phyloP scores from a whole-genome alignment of 257 asterid species.

The Cruciata laevipes region DNA sequence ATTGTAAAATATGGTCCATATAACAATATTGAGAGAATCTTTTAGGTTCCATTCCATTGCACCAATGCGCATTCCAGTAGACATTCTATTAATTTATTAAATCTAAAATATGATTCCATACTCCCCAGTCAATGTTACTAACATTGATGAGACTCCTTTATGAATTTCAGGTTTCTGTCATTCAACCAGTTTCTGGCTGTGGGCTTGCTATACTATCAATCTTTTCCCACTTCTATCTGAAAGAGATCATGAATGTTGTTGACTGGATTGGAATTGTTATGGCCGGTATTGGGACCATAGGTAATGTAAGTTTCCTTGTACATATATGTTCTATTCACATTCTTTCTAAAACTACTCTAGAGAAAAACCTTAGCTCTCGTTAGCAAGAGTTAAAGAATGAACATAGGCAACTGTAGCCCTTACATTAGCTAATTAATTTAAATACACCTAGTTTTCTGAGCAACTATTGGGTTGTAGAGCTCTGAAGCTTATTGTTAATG shows the following conservation, averaged over 20 bases:
- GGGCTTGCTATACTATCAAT: conserved; percentile 96
- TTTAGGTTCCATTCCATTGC: not conserved
- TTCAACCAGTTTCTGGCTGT: conserved; percentile 99
- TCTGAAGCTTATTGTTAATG: not conserved
- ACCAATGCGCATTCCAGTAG: not conserved
- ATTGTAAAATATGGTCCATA: not conserved
- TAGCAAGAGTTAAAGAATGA: not conserved
- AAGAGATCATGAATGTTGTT: conserved; percentile 88
- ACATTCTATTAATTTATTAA: too few relatives aligned
- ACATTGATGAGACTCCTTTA: conserved; percentile 10
- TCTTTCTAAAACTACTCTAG: not conserved
- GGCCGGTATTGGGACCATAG: conserved; percentile 98
- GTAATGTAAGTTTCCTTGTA: conserved; percentile 44
- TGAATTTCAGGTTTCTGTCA: conserved; percentile 66
- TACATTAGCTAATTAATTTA: not conserved
- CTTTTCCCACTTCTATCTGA: conserved; percentile 91
- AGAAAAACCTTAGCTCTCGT: not conserved
- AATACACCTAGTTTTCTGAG: not conserved
- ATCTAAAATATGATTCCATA: not conserved
- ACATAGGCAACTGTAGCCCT: not conserved
- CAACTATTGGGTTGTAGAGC: not conserved
- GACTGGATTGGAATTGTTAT: conserved; percentile 93
- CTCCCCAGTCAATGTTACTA: conserved; percentile 6
- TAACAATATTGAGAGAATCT: not conserved
- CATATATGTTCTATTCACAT: not conserved